A percentile compares a stretch with the other conserved stretches of the same genome.
phyloP scores from a whole-genome alignment of 2,329 filamentous ascomycete species.

The Ciborinia camelliae region DNA sequence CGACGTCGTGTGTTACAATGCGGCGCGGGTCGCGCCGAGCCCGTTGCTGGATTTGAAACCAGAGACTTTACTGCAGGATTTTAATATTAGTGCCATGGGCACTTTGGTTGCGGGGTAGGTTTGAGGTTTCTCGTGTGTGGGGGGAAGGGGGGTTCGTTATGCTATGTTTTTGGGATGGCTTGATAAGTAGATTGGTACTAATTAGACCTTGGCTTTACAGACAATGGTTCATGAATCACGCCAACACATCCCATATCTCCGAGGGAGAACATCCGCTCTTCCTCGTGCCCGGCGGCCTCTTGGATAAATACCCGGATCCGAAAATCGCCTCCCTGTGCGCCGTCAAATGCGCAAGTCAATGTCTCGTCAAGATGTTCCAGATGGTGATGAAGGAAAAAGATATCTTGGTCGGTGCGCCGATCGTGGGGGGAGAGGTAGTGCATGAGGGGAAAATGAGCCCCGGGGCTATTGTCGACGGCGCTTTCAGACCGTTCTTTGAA shows the following conservation, averaged over 20 bases:
- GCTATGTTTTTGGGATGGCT: no score
- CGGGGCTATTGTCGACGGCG: neutral
- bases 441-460: slow-evolving; percentile 2
- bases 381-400: neutral
- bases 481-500: slow-evolving; percentile 11
- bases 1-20: slow-evolving; percentile 13
- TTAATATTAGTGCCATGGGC: neutral
- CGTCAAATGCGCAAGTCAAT: slow-evolving; percentile 8
- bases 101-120: slow-evolving; percentile 12
- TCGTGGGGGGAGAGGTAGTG: neutral
- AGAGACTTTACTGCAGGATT: neutral
- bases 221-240: slow-evolving; percentile 7
- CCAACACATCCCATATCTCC: neutral
- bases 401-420: slow-evolving; percentile 10
- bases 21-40: neutral
- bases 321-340: neutral
- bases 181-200: no score
- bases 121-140: no score
- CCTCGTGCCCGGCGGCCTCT: neutral
- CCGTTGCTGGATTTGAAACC: neutral
- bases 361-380: slow-evolving; percentile 9
- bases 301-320: slow-evolving; percentile 7
- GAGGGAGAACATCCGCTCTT: slow-evolving; percentile 7
- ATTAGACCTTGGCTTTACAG: neutral
- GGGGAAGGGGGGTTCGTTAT: no score